Conservation (phyloP, 176 grass and related monocot genomes). For the Hordeum vulgare region MorexV3_pseudomolecules_assembly NC_058522.1:529086085-529086584, state of each 20-base stretch:
- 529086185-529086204: neutral
- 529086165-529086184: neutral
- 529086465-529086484: neutral
- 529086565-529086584: neutral
- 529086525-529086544: neutral
- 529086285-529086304: neutral
- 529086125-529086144: neutral
- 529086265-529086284: neutral
- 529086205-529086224: neutral
- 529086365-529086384: neutral
- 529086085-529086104: neutral
- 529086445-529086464: neutral
- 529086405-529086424: conserved; percentile 12
- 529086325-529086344: neutral
- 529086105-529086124: neutral
- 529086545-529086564: neutral
- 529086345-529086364: neutral
- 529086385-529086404: conserved; percentile 16
- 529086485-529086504: neutral
- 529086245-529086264: neutral
- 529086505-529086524: neutral
- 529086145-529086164: neutral
- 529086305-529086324: neutral
- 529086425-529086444: no score
- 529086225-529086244: neutral